A percentile compares a stretch with the other conserved stretches of the same genome.
These are phyloP conservation scores for Seiridium unicorne DNA, from an alignment of 2,329 filamentous ascomycete genomes.

Conservation along the genomic window DNA sequence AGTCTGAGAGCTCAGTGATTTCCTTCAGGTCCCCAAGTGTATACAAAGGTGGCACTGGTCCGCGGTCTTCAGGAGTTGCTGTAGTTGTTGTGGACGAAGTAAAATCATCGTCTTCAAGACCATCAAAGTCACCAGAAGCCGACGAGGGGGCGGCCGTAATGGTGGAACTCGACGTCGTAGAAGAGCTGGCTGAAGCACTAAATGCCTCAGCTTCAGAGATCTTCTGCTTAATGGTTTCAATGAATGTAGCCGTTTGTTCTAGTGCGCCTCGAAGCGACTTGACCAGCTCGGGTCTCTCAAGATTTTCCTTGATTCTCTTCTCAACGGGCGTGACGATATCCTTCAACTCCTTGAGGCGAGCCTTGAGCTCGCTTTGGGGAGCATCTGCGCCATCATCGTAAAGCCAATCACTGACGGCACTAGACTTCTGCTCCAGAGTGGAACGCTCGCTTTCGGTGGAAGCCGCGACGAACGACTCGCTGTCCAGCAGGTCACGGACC, in stretches of 20 bases:
- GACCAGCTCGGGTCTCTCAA: constrained; percentile 69
- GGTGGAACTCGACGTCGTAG: constrained; percentile 40
- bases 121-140: constrained; percentile 58
- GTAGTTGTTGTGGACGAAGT: constrained; percentile 34
- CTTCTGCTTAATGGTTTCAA: constrained; percentile 67
- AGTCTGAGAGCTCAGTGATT: constrained; percentile 61
- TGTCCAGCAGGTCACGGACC: constrained; percentile 77
- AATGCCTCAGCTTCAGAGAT: constrained; percentile 67
- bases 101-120: constrained; percentile 71
- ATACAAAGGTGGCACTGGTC: constrained; percentile 66
- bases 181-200: constrained; percentile 50
- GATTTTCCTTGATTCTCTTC: constrained; percentile 69
- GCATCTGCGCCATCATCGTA: constrained; percentile 82
- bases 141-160: constrained; percentile 47
- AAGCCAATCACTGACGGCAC: constrained; percentile 81
- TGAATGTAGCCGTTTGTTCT: constrained; percentile 67
- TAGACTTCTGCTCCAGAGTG: constrained; percentile 65
- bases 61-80: constrained; percentile 46
- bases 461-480: constrained; percentile 68
- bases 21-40: constrained; percentile 68
- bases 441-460: constrained; percentile 69
- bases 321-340: constrained; percentile 76
- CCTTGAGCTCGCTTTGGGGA: constrained; percentile 69
- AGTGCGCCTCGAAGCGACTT: constrained; percentile 68
- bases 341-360: constrained; percentile 74